A percentile compares a stretch with the other conserved stretches of the same genome.
Conservation (phyloP, 2,329 filamentous ascomycete genomes). For the Diplodia corticola region DNA sequence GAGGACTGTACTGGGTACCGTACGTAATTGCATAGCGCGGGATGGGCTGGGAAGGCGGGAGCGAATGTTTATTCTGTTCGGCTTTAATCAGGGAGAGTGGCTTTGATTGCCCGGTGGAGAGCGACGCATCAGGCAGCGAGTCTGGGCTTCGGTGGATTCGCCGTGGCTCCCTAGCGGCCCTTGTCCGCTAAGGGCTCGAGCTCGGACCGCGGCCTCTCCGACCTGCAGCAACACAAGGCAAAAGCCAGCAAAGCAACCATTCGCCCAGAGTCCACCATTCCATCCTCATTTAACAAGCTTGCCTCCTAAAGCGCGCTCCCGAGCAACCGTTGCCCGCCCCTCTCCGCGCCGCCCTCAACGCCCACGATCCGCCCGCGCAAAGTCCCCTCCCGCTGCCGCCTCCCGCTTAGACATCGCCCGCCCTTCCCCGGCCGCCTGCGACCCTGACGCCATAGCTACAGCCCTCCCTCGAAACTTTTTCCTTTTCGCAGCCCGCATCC, state of each 20-base stretch:
- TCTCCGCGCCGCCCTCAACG: background rate
- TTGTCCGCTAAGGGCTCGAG: conserved; percentile 13
- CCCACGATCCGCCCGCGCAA: background rate
- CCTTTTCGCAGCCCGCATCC: background rate
- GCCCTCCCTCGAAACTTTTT: conserved; percentile 9
- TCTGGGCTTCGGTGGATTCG: background rate
- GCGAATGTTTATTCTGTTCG: background rate
- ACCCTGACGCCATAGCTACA: conserved; percentile 21
- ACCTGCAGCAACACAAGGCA: conserved; percentile 7
- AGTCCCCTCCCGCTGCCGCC: background rate
- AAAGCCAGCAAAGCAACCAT: conserved; percentile 23
- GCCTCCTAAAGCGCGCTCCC: background rate
- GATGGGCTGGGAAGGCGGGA: background rate
- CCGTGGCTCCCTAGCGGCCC: background rate
- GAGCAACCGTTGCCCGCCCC: background rate
- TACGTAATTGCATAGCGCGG: conserved; percentile 12
- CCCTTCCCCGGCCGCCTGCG: conserved; percentile 20
- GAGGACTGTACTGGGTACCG: background rate
- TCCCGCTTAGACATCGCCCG: conserved; percentile 5
- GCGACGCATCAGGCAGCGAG: background rate
- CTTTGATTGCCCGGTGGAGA: background rate
- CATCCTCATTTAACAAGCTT: conserved; percentile 3
- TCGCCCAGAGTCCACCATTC: background rate
- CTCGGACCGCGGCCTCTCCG: conserved; percentile 10
- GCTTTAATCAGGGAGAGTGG: background rate